Evolutionary conservation across 495 filamentous ascomycete species (phyloP), one percentile per base, ranked within the genome.

Genomic region (Tetracladium setigerum): DNA sequence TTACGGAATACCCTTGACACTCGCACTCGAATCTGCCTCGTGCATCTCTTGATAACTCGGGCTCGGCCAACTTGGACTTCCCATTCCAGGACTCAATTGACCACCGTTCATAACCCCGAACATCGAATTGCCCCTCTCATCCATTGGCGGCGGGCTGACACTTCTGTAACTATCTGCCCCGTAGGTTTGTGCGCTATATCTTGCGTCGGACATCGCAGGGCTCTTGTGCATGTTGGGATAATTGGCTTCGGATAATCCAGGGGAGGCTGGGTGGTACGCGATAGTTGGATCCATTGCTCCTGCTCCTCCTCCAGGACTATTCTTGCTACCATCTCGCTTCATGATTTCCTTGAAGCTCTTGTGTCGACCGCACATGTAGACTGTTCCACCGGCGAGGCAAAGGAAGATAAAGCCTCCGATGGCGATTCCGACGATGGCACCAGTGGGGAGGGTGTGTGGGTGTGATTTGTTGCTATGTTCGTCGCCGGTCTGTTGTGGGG

Each of bases 371-470:
- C 67, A 69, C 34, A 70, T 45, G 40, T 65, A 72, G 22, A 74
- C 37, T 13, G 74, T 36, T 8, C 59, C 63, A 0, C 52, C 65
- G 6, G 57, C 58, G 13, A 71, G 44, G 13, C 61, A 47, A 5
- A 74, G 17, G 1, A 71, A 59, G 30, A 65, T 67, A 5, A 60
- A 56, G 0, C 53, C 61, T 17, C 71, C 71, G 13, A 77, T 70
- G 13, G 65, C 66, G 15, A 74, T 74, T 1, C 72, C 73, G 1
- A 65, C 68, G 18, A 76, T 77, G 2, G 64, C 65, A 0, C 72
- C 73, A 4, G 57, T 31, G 10, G 57, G 69, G 41, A 41, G 55
- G 3, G 22, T 3, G 7, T 27, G 22, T 27, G 16, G 16, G 9
- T 37, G 34, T 14, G n/a, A n/a, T 10, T 17, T n/a, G 13, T 3